Conservation (phyloP, 768 basidiomycete genomes). For the Rhodotorula diobovata region DNA sequence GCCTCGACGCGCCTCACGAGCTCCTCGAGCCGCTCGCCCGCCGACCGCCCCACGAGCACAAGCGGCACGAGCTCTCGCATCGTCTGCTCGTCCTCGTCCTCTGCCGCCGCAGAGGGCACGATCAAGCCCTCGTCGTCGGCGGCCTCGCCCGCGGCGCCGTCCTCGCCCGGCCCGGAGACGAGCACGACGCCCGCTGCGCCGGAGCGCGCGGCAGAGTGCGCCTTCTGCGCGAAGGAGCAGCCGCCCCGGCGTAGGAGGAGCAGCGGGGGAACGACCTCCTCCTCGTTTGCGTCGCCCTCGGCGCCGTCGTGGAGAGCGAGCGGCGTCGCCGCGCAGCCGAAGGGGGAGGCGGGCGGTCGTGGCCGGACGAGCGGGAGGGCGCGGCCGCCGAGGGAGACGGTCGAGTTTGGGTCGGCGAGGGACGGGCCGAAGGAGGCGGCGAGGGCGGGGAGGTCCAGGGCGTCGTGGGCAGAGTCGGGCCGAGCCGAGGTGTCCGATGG, state of each 20-base stretch:
- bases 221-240: constrained; percentile 85
- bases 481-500: too few relatives aligned
- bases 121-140: constrained; percentile 17
- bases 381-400: constrained; percentile 16
- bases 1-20: background rate
- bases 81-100: constrained; percentile 27
- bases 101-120: constrained; percentile 31
- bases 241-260: constrained; percentile 66
- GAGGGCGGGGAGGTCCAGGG: constrained; percentile 18
- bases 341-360: background rate
- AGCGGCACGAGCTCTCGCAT: constrained; percentile 35
- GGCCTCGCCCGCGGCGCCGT: constrained; percentile 52
- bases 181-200: constrained; percentile 76
- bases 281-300: too few relatives aligned
- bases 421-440: constrained; percentile 32
- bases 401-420: background rate
- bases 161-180: constrained; percentile 54
- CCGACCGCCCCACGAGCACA: constrained; percentile 32
- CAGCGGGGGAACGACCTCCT: constrained; percentile 43
- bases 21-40: constrained; percentile 20
- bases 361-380: constrained; percentile 16
- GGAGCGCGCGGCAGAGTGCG: constrained; percentile 62
- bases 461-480: background rate
- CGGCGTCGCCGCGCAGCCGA: constrained; percentile 30
- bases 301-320: background rate